These are phyloP conservation scores for Aureobasidium uvarum DNA, from an alignment of 2,329 filamentous ascomycete genomes.

Conservation along the genomic window DNA sequence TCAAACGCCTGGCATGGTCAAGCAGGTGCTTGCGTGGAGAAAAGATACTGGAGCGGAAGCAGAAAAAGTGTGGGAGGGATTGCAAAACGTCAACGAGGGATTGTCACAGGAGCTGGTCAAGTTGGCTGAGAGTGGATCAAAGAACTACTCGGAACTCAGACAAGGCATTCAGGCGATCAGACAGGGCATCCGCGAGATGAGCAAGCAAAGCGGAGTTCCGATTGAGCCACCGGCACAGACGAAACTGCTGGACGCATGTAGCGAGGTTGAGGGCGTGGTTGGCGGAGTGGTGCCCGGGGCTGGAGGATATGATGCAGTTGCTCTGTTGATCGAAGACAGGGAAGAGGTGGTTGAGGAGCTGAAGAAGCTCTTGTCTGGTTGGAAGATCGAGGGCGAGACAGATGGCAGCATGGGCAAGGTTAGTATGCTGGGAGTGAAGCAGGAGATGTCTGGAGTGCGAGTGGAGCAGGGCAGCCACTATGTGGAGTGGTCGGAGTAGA, in stretches of 20 bases:
- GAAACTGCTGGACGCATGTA: constrained; percentile 73
- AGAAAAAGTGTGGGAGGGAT: constrained; percentile 66
- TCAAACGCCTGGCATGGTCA: constrained; percentile 94
- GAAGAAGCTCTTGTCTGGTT: constrained; percentile 61
- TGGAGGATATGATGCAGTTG: constrained; percentile 88
- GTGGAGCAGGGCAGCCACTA: constrained; percentile 44
- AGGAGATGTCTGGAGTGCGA: constrained; percentile 67
- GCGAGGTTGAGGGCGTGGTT: constrained; percentile 70
- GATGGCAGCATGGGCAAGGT: constrained; percentile 54
- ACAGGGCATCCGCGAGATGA: constrained; percentile 71
- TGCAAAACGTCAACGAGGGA: constrained; percentile 72
- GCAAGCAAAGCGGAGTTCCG: constrained; percentile 68
- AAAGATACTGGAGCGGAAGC: constrained; percentile 63
- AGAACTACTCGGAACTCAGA: constrained; percentile 55
- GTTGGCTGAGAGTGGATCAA: constrained; percentile 51
- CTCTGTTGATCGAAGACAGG: constrained; percentile 73
- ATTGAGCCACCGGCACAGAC: constrained; percentile 90
- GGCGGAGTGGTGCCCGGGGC: constrained; percentile 93
- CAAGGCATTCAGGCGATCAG: constrained; percentile 53
- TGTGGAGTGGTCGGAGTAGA: constrained; percentile 40
- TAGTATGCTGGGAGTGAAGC: constrained; percentile 65
- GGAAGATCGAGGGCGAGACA: constrained; percentile 52
- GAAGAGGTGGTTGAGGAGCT: constrained; percentile 61
- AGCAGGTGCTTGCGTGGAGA: constrained; percentile 82
- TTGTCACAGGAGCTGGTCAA: constrained; percentile 64